These are phyloP conservation scores for Balansia obtecta DNA, from an alignment of 2,329 filamentous ascomycete genomes.

Conservation along the genomic window DNA sequence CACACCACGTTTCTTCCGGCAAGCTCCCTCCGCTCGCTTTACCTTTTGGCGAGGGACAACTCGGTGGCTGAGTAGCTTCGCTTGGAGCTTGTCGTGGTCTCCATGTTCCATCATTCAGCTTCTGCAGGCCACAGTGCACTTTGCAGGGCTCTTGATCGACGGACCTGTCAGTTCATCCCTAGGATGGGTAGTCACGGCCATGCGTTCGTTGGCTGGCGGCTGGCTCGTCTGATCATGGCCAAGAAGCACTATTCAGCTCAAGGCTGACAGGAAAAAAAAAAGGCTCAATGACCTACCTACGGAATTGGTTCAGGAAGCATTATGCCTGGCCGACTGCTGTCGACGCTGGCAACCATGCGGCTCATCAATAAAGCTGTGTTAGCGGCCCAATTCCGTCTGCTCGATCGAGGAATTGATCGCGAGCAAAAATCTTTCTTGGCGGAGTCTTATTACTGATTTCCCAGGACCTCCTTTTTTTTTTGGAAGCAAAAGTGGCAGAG, in stretches of 20 bases:
- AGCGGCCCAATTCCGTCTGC: not conserved
- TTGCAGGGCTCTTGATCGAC: not conserved
- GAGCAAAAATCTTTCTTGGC: not conserved
- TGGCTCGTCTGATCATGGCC: not conserved
- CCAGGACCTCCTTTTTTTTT: not conserved
- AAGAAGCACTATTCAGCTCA: not conserved
- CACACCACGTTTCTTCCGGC: too few species aligned
- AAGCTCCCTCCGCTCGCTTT: not conserved
- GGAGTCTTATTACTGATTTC: not conserved
- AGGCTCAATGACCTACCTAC: not conserved
- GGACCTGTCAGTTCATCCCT: not conserved
- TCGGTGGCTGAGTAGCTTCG: too few species aligned
- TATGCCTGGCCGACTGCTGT: too few species aligned
- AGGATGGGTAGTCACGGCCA: too few species aligned
- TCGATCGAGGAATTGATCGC: not conserved
- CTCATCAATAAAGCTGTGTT: not conserved
- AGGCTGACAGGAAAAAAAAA: not conserved
- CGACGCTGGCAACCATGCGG: not conserved
- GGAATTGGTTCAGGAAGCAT: too few species aligned
- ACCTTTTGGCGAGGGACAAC: not conserved
- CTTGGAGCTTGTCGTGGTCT: constrained; percentile 5
- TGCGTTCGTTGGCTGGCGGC: too few species aligned
- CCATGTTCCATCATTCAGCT: constrained; percentile 19
- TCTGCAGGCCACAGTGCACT: constrained; percentile 19
- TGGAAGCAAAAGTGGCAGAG: not conserved